Evolutionary conservation across 2,329 filamentous ascomycete genomes (phyloP), one percentile per base, ranked within the genome.

Genomic region (Epichloe baconii): DNA sequence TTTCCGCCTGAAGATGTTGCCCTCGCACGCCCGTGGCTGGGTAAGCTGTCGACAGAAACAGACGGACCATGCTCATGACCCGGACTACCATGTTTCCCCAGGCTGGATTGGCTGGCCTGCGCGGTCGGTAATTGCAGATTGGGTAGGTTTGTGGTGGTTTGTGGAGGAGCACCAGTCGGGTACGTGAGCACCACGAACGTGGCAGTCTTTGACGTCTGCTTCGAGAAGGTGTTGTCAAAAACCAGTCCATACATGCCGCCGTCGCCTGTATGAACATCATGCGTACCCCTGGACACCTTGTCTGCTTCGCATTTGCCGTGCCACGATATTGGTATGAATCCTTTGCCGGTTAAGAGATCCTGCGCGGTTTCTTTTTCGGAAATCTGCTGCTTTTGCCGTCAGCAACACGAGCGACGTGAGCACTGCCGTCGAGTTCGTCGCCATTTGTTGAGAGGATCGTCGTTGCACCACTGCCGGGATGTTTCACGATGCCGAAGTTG

Each of bases 141-240:
- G 47, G 78, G 83, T 54, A 88, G 73, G 61, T 88, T 79, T 56
- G 84, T 81, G 3, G 82, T 82, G 15, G 82, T 82, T 62, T 88
- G 86, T 1, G 88, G 88, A 36, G 87, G 80, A 5, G 82, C 78
- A 58, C 83, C 85, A 37, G 88, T 90, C 10, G 91, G 90, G 62
- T 97, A 96, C 40, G 89, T 97, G 65, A 97, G 78, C 49, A 98
- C 80, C 37, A 96, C 90, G 62, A 98, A 88, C 7, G 91, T 97
- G 19, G 89, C 89, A 34, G 86, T 95, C 71, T 98, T 98, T 49
- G 90, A 93, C 42, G 86, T 84, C 66, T 85, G 87, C 71, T 96
- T 97, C 54, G 90, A 95, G 66, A 98, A 98, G 31, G 93, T 98
- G 64, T 98, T 98, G 78, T 98, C 93, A 63, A 98, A 95, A 35